These are phyloP conservation scores for Deinandra increscens DNA, from an alignment of 129 eudicot species.

Conservation along the genomic window DNA sequence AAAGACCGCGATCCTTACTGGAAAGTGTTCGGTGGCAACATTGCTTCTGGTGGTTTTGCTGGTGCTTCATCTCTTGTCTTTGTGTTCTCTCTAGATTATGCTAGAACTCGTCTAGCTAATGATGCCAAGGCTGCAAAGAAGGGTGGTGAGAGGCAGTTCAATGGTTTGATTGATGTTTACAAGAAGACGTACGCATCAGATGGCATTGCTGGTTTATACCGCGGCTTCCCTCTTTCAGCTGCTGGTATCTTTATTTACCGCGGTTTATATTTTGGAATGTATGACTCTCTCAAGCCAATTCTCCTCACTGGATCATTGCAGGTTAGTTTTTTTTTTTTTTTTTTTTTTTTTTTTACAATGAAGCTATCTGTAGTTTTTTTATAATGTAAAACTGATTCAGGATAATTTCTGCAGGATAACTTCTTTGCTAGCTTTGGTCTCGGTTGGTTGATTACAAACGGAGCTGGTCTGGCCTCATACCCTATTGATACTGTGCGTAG, in stretches of 20 bases:
- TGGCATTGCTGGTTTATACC: conserved; percentile 44
- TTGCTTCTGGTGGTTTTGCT: conserved; percentile 48
- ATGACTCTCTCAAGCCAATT: conserved; percentile 45
- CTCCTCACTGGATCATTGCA: conserved; percentile 40
- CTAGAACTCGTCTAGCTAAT: conserved; percentile 52
- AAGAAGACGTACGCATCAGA: conserved; percentile 44
- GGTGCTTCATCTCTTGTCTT: conserved; percentile 51
- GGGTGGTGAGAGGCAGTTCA: conserved; percentile 59
- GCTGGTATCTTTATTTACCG: conserved; percentile 52
- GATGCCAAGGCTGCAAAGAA: conserved; percentile 52
- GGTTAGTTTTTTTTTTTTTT: conserved; percentile 33
- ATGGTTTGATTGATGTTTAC: conserved; percentile 52
- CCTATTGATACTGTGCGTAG: conserved; percentile 57
- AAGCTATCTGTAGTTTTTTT: background rate
- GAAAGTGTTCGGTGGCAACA: conserved; percentile 41
- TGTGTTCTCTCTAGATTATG: conserved; percentile 47
- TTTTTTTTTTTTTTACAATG: background rate
- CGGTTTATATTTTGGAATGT: conserved; percentile 50
- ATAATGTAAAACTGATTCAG: background rate
- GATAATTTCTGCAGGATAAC: conserved; percentile 42
- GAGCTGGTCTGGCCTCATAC: conserved; percentile 20
- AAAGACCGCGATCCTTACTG: conserved; percentile 23
- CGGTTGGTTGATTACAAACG: conserved; percentile 49
- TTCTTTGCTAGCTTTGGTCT: conserved; percentile 62
- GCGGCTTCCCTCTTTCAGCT: conserved; percentile 32